Evolutionary conservation across 306 rosid genomes (phyloP).

Genomic region (Glycine soja): DNA sequence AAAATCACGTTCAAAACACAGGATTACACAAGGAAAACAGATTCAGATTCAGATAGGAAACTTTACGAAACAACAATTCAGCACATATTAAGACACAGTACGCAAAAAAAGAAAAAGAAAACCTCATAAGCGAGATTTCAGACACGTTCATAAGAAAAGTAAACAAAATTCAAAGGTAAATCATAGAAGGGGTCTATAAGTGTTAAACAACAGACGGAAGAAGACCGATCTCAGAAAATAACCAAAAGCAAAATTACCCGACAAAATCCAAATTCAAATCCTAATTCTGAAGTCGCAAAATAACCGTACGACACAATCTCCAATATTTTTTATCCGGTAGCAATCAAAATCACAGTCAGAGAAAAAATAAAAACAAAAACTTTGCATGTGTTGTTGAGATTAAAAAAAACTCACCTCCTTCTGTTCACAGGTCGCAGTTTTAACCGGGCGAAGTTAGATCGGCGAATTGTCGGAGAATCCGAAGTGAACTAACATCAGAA

Average conservation of each 20-base stretch:
- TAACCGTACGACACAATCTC: slow-evolving; percentile 19
- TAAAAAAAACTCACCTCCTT: slow-evolving; percentile 44
- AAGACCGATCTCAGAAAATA: slow-evolving; percentile 46
- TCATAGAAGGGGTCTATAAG: slow-evolving; percentile 30
- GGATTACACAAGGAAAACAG: slow-evolving; percentile 3
- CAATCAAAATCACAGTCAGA: slow-evolving; percentile 16
- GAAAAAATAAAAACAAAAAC: background rate
- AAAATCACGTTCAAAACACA: background rate
- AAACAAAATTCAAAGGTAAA: background rate
- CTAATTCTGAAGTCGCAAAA: slow-evolving; percentile 1
- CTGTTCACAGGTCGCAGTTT: slow-evolving; percentile 40
- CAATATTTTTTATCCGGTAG: background rate
- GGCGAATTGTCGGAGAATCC: slow-evolving; percentile 50
- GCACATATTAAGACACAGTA: background rate
- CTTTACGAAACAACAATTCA: background rate
- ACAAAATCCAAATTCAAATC: slow-evolving; percentile 26
- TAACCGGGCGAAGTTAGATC: slow-evolving; percentile 57
- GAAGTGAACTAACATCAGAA: background rate
- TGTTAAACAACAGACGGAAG: background rate
- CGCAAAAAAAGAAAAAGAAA: slow-evolving; percentile 47
- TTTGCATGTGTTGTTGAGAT: slow-evolving; percentile 15
- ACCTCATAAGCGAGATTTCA: slow-evolving; percentile 9
- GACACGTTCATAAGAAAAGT: slow-evolving; percentile 26
- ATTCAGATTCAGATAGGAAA: background rate
- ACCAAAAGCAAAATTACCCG: background rate